Evolutionary conservation across 352 stramenopile genomes (phyloP), one percentile per base, ranked within the genome.

Genomic region (Phytophthora multivora): DNA sequence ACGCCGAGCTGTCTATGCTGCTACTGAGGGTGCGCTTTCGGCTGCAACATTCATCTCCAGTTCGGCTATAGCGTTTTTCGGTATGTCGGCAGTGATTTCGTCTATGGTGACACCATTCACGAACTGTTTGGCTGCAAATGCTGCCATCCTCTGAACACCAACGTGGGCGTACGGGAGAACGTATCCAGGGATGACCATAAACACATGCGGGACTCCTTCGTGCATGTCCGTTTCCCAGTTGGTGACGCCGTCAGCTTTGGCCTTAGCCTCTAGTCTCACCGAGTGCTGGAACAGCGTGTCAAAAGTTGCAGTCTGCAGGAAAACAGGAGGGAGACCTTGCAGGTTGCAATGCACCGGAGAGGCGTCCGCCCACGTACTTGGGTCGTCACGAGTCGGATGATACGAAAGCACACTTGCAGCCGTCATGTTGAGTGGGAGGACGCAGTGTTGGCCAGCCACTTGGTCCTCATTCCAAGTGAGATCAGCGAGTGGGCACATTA

Each of bases 401-500:
- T 78, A 75, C 12, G 52, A 33, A 0, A 40, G 13, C 15, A 53
- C 25, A 28, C 16, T 56, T n/a, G 66, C 66, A 23, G 43, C 31
- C 0, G 41, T 53, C 26, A 73, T 62, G 18, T 53, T 65, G 23
- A 49, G 52, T 6, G 69, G 56, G 8, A 80, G 41, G 9, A 77
- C 49, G 21, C 75, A 83, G 48, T 76, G 52, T 25, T 69, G 43
- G 28, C 51, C 16, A 12, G 25, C 35, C 8, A 33, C 12, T 35
- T 60, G 16, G 15, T 73, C 18, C 15, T 68, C 63, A 25, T 52
- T 46, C 3, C 50, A 50, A 5, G 78, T 69, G 1, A 87, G 55
- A 54, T 88, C 78, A 3, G 80, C 71, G 19, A 75, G 78, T 4
- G 76, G 78, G 49, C 73, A 76, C 30, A 64, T 50, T 0, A 72